Conservation (phyloP, 2,329 filamentous ascomycete genomes). For the Fusarium stilboides region DNA sequence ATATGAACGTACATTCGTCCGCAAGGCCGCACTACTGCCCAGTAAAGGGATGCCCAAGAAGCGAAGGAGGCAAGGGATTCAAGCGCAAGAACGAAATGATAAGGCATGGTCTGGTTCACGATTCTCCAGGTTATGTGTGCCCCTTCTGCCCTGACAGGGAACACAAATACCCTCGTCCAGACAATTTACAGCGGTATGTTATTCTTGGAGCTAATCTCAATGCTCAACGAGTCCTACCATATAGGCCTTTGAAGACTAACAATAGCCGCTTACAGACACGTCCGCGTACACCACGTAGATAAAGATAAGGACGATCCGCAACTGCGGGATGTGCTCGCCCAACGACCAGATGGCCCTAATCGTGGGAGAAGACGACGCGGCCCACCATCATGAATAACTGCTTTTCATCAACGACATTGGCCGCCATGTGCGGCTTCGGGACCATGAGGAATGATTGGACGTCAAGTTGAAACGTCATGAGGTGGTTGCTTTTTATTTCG, state of each 20-base stretch:
- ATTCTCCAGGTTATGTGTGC: constrained; percentile 94
- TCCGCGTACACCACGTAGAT: constrained; percentile 91
- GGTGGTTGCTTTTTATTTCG: constrained; percentile 15
- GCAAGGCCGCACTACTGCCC: constrained; percentile 77
- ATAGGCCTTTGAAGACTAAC: constrained; percentile 6
- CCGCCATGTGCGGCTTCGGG: not conserved
- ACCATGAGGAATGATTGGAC: constrained; percentile 27
- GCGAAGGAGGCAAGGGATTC: constrained; percentile 76
- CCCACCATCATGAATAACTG: constrained; percentile 51
- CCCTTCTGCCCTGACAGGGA: constrained; percentile 95
- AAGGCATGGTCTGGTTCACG: constrained; percentile 87
- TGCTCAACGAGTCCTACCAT: not conserved
- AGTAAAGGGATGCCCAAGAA: constrained; percentile 73
- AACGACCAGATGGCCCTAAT: constrained; percentile 86
- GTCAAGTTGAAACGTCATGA: constrained; percentile 16
- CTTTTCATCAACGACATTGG: not conserved
- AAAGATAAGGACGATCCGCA: constrained; percentile 89
- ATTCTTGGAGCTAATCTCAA: not conserved
- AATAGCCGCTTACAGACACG: constrained; percentile 74
- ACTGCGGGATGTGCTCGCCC: constrained; percentile 86
- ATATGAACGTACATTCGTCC: constrained; percentile 80
- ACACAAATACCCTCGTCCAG: constrained; percentile 93
- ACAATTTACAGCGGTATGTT: constrained; percentile 90
- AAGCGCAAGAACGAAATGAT: constrained; percentile 84
- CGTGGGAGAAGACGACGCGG: constrained; percentile 83